Conservation (phyloP, 2,329 filamentous ascomycete genomes). For the Arachnomyces sp. region DNA sequence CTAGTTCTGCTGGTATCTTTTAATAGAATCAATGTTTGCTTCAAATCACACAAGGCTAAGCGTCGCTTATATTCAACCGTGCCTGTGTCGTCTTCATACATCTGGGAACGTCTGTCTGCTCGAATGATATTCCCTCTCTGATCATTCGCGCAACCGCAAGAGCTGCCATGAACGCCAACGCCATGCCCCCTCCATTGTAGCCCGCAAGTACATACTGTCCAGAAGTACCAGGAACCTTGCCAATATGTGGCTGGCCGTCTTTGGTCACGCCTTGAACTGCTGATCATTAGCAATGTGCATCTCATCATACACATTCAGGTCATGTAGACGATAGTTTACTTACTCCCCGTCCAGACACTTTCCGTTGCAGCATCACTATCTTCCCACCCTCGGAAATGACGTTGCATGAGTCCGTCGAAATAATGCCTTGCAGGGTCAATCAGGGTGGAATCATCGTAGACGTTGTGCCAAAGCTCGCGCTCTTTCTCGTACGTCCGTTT, state of each 20-base stretch:
- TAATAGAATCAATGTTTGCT: no score
- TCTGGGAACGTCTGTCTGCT: slow-evolving; percentile 23
- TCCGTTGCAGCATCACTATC: slow-evolving; percentile 23
- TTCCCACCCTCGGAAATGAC: slow-evolving; percentile 30
- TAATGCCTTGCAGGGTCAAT: slow-evolving; percentile 37
- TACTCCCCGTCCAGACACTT: slow-evolving; percentile 30
- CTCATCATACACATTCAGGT: background rate
- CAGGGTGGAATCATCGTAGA: slow-evolving; percentile 43
- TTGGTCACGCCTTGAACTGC: slow-evolving; percentile 46
- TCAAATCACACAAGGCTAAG: no score
- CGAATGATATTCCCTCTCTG: slow-evolving; percentile 17
- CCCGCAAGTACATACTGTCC: slow-evolving; percentile 51
- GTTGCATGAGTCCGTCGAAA: slow-evolving; percentile 33
- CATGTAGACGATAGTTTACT: slow-evolving; percentile 9
- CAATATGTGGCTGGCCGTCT: slow-evolving; percentile 48
- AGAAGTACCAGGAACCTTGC: slow-evolving; percentile 36
- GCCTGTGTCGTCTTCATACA: slow-evolving; percentile 26
- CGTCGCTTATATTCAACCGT: no score
- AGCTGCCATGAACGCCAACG: slow-evolving; percentile 53
- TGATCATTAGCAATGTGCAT: slow-evolving; percentile 12
- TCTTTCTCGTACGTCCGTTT: slow-evolving; percentile 37
- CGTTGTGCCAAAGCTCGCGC: slow-evolving; percentile 38
- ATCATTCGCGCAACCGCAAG: slow-evolving; percentile 53
- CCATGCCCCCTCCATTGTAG: slow-evolving; percentile 64
- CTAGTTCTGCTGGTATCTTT: no score